Conservation (phyloP, 208 protist species). For the Leptomonas seymouri region DNA sequence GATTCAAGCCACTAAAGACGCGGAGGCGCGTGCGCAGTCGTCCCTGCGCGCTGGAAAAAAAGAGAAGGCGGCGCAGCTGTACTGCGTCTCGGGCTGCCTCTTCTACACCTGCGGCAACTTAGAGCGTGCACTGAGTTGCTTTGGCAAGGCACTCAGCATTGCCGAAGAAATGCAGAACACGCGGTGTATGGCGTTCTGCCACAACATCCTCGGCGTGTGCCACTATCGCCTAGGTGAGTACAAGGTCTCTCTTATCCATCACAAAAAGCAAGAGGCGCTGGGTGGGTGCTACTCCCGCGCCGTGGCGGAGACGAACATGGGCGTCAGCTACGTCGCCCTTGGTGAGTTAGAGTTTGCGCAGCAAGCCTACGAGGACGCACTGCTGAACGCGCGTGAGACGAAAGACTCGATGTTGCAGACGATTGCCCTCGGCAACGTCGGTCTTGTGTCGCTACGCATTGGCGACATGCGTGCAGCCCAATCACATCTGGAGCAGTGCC, state of each 20-base stretch:
- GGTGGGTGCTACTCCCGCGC: constrained; percentile 71
- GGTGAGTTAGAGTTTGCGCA: constrained; percentile 80
- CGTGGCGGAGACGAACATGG: constrained; percentile 91
- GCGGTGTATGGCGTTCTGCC: constrained; percentile 71
- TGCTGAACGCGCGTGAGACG: constrained; percentile 63
- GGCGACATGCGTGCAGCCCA: constrained; percentile 84
- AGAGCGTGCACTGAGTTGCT: constrained; percentile 56
- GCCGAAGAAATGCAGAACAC: constrained; percentile 64
- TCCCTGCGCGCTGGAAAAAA: constrained; percentile 58
- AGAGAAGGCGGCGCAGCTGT: constrained; percentile 53
- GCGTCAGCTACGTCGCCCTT: constrained; percentile 81
- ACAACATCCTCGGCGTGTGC: constrained; percentile 88
- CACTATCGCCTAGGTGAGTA: constrained; percentile 71
- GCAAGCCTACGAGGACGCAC: constrained; percentile 76
- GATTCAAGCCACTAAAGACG: constrained; percentile 60
- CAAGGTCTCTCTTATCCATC: constrained; percentile 77
- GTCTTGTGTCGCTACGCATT: constrained; percentile 68
- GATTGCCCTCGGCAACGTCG: constrained; percentile 84
- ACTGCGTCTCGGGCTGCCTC: constrained; percentile 61
- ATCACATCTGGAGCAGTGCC: constrained; percentile 75
- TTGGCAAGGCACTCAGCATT: constrained; percentile 53
- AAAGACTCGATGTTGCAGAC: constrained; percentile 73
- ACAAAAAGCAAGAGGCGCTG: constrained; percentile 87
- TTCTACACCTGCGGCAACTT: constrained; percentile 89
- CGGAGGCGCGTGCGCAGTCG: constrained; percentile 61